Base-by-base conservation (phyloP, 1,284 basidiomycete species). In the Xerocomus nothofagi region DNA sequence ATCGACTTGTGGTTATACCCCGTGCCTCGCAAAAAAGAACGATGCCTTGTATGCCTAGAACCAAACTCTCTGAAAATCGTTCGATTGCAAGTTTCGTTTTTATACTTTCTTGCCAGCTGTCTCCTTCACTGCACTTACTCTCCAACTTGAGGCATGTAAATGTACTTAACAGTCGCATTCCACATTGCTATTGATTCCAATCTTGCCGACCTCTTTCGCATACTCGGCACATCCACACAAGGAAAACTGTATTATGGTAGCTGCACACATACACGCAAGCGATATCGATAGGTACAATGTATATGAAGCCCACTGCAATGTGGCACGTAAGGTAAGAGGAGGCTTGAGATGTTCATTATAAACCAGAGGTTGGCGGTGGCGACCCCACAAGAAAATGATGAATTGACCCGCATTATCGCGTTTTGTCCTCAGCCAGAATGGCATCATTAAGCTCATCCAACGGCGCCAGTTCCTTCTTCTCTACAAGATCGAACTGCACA, bases 371-470 rank as follows among this genome's bases (percentile, higher is more conserved):
- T 15, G 32, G 20, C 14, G 39, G 39, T 24, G 18, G 23, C 4
- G 31, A 44, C n/a, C 32, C 20, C n/a, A 38, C 17, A 5, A 41
- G 18, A 5, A 41, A n/a, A 37, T 6, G 33, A 43, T 20, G 26
- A 34, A 6, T 12, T 36, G 17, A 41, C n/a, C 5, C 37, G 41
- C 39, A 53, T 53, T 39, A 59, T 50, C 82, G 76, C n/a, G 67
- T 61, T 69, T 84, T 85, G 62, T 90, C 88, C 70, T 95, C 92
- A 3, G 88, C 84, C 26, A 98, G 76, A 63, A 99, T 96, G 3
- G 92, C 93, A 61, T 94, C 91, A 71, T 99, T 99, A 57, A 99
- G 81, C 69, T 99, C 97, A 56, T 95, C 93, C 46, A 99, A 75
- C 0, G 97, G 97, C 9, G 91, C 91, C 11, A 99, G 79, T 68